Base-by-base conservation (phyloP, 495 filamentous ascomycete species). In the Trichoderma parareesei region DNA sequence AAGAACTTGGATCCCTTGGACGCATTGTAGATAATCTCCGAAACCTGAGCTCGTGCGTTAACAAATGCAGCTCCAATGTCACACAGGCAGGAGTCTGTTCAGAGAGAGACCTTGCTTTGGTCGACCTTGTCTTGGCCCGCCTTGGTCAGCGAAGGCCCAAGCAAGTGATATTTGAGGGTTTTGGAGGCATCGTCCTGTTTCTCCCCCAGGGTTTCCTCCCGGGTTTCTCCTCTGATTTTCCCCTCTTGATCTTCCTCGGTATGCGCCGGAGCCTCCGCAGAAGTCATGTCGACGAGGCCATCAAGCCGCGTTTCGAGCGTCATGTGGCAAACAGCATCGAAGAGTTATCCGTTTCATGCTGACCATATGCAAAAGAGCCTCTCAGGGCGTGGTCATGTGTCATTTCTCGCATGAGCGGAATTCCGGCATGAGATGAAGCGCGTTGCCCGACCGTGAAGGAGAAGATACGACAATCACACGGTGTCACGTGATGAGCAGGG, bases 1-100 rank as follows among this genome's bases (percentile, higher is more conserved):
- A 97, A 99, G 78, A 89, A 99, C 72, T 96, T 97, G 65, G 91
- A 96, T 35, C 95, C 95, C 73, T 92, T 97, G 13, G 92, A 96
- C 13, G 94, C 93, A 75, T 95, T 90, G 76, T 96, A 97, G 61
- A 99, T 99, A 65, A 99, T 86, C 73, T 98, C 92, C 0, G 92
- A 93, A n/a, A 96, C 90, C 85, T 89, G 65, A 42, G 42, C 62
- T 13, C 38, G 59, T 35, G 55, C 16, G 27, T 61, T n/a, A 43
- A 33, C 40, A 9, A 42, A 11, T n/a, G 41, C 20, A 10, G 13
- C 6, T n/a, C 20, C 37, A 27, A 46, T 33, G 20, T 20, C 38
- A 65, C 11, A n/a, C 27, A 38, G 13, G 20, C 27, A 38, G 13
- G 20, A 57, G 1, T 10, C 6, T 4, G 7, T 10, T 16, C 20